A percentile compares a stretch with the other conserved stretches of the same genome.
Evolutionary conservation across 179 eudicot species (phyloP).

Genomic region (Patellifolia procumbens): DNA sequence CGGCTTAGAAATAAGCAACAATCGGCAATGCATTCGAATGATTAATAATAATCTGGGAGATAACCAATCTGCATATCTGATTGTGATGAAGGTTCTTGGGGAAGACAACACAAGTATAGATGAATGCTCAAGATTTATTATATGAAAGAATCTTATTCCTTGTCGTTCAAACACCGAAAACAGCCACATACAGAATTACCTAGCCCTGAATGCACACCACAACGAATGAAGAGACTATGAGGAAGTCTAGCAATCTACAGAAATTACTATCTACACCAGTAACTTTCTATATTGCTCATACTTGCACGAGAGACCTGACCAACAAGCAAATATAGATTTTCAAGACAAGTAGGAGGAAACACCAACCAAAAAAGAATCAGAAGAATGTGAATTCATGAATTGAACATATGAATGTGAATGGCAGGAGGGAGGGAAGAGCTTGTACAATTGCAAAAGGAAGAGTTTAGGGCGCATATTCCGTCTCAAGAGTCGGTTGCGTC

Average conservation of each 20-base stretch:
- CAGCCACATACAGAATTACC: conserved; percentile 30
- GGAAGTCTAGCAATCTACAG: conserved; percentile 38
- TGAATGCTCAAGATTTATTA: neutral
- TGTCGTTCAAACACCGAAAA: conserved; percentile 21
- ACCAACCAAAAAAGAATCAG: conserved; percentile 45
- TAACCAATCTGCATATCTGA: conserved; percentile 1
- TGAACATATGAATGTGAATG: conserved; percentile 40
- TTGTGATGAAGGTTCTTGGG: neutral
- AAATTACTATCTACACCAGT: conserved; percentile 48
- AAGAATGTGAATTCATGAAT: conserved; percentile 47
- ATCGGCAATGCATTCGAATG: neutral
- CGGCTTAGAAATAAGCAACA: neutral
- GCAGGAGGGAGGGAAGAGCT: conserved; percentile 32
- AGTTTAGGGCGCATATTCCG: conserved; percentile 71
- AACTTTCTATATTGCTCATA: conserved; percentile 38
- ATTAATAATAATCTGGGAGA: neutral
- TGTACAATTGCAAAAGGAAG: conserved; percentile 38
- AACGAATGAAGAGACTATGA: conserved; percentile 42
- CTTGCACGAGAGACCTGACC: conserved; percentile 34
- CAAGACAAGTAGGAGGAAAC: conserved; percentile 27
- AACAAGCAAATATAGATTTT: conserved; percentile 28
- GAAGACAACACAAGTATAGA: neutral
- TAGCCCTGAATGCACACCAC: conserved; percentile 33
- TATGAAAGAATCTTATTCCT: conserved; percentile 30
- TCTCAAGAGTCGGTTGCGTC: conserved; percentile 78